Percentiles rank a stretch among this genome's conserved stretches.
phyloP scores from a whole-genome alignment of 2,329 filamentous ascomycete genomes.

The Diplodia sapinea region DNA sequence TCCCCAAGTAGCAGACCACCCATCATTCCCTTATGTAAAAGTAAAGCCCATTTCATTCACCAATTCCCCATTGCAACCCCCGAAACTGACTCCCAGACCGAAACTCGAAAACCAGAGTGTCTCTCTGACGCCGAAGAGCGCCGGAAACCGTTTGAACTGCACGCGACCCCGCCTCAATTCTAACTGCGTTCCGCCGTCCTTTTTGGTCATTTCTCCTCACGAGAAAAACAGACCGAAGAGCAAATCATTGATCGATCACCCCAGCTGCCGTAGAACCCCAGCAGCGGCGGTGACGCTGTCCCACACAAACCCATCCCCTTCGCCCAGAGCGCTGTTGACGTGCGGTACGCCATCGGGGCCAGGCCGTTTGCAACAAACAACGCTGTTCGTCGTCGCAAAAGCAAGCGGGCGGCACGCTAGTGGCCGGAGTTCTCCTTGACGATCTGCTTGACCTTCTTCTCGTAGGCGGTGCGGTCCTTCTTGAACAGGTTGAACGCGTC shows the following conservation, averaged over 20 bases:
- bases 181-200: not conserved
- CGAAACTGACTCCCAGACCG: conserved; percentile 5
- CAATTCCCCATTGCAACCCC: not conserved
- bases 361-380: not conserved
- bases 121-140: conserved; percentile 12
- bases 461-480: conserved; percentile 85
- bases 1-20: not conserved
- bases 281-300: not conserved
- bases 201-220: not conserved
- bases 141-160: conserved; percentile 4
- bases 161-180: not conserved
- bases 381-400: not conserved
- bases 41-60: not conserved
- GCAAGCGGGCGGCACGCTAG: not conserved
- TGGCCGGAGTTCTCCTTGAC: conserved; percentile 79
- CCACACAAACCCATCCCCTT: not conserved
- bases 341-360: not conserved
- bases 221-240: not conserved
- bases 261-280: not conserved
- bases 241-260: not conserved
- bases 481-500: conserved; percentile 98
- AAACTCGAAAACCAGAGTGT: conserved; percentile 1
- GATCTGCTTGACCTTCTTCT: conserved; percentile 82
- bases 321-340: not conserved
- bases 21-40: not conserved